These are phyloP conservation scores for Crucibulum laeve DNA, from an alignment of 768 basidiomycete species.

Conservation along the genomic window DNA sequence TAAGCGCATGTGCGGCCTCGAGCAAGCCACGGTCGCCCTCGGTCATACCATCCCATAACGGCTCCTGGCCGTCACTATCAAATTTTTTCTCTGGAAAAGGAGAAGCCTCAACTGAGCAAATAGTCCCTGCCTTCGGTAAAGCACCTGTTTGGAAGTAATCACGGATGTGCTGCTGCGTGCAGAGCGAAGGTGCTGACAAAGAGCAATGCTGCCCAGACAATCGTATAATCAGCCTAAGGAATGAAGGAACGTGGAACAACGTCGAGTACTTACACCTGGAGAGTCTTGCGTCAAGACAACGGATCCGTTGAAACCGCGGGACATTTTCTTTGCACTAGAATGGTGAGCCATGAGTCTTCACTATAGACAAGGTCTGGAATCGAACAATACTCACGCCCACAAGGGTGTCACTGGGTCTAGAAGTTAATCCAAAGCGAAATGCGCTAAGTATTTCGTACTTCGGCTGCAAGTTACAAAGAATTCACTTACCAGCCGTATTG, in stretches of 20 bases:
- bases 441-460: not conserved
- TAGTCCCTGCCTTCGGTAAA: not conserved
- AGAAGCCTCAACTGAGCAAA: not conserved
- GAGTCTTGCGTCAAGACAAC: constrained; percentile 13
- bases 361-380: not conserved
- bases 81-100: not conserved
- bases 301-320: constrained; percentile 10
- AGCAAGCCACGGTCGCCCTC: not conserved
- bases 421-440: not conserved
- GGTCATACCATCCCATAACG: not conserved
- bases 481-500: constrained; percentile 16
- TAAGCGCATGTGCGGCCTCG: not conserved
- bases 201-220: constrained; percentile 17
- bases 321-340: constrained; percentile 6
- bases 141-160: constrained; percentile 10
- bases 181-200: constrained; percentile 17
- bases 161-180: constrained; percentile 12
- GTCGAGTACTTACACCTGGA: constrained; percentile 8
- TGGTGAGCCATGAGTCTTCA: not conserved
- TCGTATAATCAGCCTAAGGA: not conserved
- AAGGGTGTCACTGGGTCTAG: constrained; percentile 22
- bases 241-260: not conserved
- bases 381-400: constrained; percentile 14
- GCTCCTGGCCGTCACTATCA: not conserved
- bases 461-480: not conserved